Evolutionary conservation across 768 basidiomycete species (phyloP), one percentile per base, ranked within the genome.

Genomic region (Aureoboletus auriporus): DNA sequence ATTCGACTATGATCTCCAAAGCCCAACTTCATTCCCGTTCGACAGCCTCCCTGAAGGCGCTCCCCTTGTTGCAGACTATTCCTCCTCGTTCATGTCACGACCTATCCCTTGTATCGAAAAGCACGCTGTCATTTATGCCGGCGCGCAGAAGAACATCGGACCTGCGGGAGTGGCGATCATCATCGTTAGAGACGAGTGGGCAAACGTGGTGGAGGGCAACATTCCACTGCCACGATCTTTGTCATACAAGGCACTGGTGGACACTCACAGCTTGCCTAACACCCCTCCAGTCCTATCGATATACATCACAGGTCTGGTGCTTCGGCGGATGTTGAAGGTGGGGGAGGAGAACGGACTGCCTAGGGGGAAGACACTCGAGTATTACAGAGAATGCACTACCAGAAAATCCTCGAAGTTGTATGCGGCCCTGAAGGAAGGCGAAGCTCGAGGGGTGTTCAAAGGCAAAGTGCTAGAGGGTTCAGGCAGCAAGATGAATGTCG

Each of bases 131-230:
- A 87, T 99, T 59, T 98, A 86, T 65, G 96, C 94, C 7, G 96
- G 96, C 40, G 96, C 89, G 20, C 96, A 99, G 71, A 99, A 99
- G 76, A 99, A 99, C 67, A 72, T 98, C 43, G 94, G 95, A 8
- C 96, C 96, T 3, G 85, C 96, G 0, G 96, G 96, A 1, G 72
- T 96, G 20, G 93, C 92, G 12, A 80, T 99, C 66, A 73, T 94
- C 58, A 96, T 99, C 70, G 90, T 97, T 17, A 82, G 90, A n/a
- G 82, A 95, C 50, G 93, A 96, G 70, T 86, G 94, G 64, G 74
- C 97, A 61, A 49, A 57, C 39, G 52, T 65, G 7, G 28, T 49
- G 35, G 92, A 94, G 62, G 91, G 89, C 63, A 85, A 84, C 12
- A 83, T 93, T 13, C 96, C 96, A 0, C 65, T 85, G 23, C 96